phyloP scores from a whole-genome alignment of 1,284 basidiomycete genomes.

The Ceratobasidium sp. region DNA sequence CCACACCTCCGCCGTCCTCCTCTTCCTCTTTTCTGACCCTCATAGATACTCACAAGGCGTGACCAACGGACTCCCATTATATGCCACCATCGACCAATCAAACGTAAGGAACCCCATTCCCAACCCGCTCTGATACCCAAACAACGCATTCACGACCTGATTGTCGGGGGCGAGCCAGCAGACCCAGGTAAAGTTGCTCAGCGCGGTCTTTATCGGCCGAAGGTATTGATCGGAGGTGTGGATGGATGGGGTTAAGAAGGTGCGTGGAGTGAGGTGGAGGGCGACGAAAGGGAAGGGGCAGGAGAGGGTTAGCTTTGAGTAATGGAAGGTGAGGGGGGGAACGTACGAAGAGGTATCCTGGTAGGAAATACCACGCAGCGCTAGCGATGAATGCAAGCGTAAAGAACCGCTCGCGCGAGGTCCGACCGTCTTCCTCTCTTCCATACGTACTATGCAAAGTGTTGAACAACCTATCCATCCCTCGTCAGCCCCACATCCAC shows the following conservation, averaged over 20 bases:
- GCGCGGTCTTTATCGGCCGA: conserved; percentile 59
- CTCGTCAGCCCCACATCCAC: no score
- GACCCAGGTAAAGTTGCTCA: conserved; percentile 79
- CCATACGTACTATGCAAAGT: conserved; percentile 76
- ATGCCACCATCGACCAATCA: conserved; percentile 70
- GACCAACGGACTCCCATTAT: conserved; percentile 66
- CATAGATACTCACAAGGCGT: conserved; percentile 65
- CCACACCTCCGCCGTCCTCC: conserved; percentile 36
- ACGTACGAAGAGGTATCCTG: conserved; percentile 75
- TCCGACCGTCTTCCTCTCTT: conserved; percentile 72
- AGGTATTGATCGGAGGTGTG: no score
- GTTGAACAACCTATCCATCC: conserved; percentile 65
- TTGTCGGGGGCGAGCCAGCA: conserved; percentile 81
- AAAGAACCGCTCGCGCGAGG: conserved; percentile 85
- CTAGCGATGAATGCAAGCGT: conserved; percentile 71
- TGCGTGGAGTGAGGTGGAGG: no score
- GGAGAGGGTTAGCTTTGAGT: no score
- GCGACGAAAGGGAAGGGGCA: no score
- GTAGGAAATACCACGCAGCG: conserved; percentile 77
- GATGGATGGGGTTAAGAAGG: no score
- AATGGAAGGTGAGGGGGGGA: conserved; percentile 49
- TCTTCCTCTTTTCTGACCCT: neutral
- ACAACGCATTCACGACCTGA: conserved; percentile 75
- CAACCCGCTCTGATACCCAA: conserved; percentile 73
- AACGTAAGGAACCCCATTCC: conserved; percentile 66